Base-by-base conservation (phyloP, 2,329 filamentous ascomycete species). In the Fusarium nurragi region DNA sequence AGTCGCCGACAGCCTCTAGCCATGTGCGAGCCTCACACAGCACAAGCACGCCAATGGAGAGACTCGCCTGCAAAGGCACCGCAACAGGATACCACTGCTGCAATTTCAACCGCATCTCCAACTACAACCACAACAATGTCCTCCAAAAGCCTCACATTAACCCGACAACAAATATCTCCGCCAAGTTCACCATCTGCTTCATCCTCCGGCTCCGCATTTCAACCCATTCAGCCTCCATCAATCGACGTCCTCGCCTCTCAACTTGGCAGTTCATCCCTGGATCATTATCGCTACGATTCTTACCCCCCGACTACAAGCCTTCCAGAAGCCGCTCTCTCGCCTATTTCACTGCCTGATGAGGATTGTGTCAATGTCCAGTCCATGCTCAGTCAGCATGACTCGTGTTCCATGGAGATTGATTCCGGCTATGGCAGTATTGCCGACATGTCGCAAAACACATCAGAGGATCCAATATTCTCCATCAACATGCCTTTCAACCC, bases 11-110 rank as follows among this genome's bases (percentile, higher is more conserved):
- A 54, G 56, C 60, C 57, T 59, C 44, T 59, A 59, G 44, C 43
- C 43, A 69, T 70, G 69, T 50, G 65, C 63, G 69, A 71, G 65
- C 63, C 65, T 71, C 67, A 59, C 60, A 53, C 56, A 54, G 40
- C 64, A 34, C 32, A 34, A 34, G 9, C 16, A 47, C 56, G 57
- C 36, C 55, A 58, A 50, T 59, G 57, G 58, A 60, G 63, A 47
- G 34, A 60, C 55, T 65, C 56, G 57, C 57, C 64, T 47, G 44
- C 51, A 58, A 47, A 49, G 55, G 46, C 57, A 48, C 43, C 50
- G 47, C 28, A 49, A 22, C 23, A 59, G 38, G 39, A 37, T 34
- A 38, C 16, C 16, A 41, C 25, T 36, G 25, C 44, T 14, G 39
- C 55, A 13, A 19, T 14, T 21, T 18, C 38, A 25, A 37, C 7